Conservation (phyloP, 2,329 filamentous ascomycete genomes). For the Xenoacremonium recifei region DNA sequence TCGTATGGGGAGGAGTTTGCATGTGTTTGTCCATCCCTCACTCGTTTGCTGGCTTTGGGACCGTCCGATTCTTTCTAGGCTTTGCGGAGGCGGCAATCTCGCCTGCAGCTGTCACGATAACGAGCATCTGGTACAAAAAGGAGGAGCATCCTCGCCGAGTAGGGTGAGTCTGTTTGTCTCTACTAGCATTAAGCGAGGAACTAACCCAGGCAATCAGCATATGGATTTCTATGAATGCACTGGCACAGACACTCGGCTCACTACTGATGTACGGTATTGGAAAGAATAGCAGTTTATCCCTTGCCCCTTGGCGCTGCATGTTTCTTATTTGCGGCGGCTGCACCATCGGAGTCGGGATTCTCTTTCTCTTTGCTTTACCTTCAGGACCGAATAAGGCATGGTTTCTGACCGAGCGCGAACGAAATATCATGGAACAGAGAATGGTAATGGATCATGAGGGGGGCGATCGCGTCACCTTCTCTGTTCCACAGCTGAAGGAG, state of each 20-base stretch:
- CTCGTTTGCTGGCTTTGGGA: too few species aligned
- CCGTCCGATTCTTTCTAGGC: slow-evolving; percentile 44
- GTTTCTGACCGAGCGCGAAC: slow-evolving; percentile 46
- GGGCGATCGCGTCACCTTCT: slow-evolving; percentile 41
- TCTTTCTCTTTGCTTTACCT: slow-evolving; percentile 48
- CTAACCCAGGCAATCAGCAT: too few species aligned
- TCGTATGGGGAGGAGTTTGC: too few species aligned
- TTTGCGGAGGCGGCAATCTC: slow-evolving; percentile 24
- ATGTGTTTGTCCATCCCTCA: too few species aligned
- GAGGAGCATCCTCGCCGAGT: slow-evolving; percentile 9
- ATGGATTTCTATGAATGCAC: slow-evolving; percentile 13
- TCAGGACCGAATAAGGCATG: slow-evolving; percentile 44
- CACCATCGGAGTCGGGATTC: slow-evolving; percentile 40
- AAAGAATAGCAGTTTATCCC: slow-evolving; percentile 26
- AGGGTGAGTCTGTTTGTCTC: too few species aligned
- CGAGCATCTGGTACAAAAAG: slow-evolving; percentile 12
- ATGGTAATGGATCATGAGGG: slow-evolving; percentile 32
- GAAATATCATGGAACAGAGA: slow-evolving; percentile 35
- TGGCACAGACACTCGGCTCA: slow-evolving; percentile 11
- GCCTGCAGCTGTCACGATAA: slow-evolving; percentile 11
- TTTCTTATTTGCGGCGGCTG: slow-evolving; percentile 50
- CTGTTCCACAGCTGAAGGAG: slow-evolving; percentile 41
- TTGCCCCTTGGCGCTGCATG: slow-evolving; percentile 46
- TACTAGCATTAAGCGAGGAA: too few species aligned
- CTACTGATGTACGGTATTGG: slow-evolving; percentile 36